Base-by-base conservation (phyloP, 73 alveolate species). In the Stentor roeselii region DNA sequence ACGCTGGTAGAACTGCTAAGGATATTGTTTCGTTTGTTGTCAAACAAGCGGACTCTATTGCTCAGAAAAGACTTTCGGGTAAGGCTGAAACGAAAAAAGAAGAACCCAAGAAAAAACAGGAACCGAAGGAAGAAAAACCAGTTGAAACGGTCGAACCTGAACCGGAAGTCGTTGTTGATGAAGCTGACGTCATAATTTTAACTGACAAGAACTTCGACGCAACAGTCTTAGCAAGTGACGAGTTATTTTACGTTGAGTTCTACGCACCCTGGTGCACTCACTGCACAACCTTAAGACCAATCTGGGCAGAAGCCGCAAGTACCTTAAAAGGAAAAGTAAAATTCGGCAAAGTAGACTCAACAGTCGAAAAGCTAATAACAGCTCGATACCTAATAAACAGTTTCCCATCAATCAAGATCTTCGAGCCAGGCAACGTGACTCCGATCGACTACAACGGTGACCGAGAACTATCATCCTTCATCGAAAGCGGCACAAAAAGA, bases 211-310 rank as follows among this genome's bases (percentile, higher is more conserved):
- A 93, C 91, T 95, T 90, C 83, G 95, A 96, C 82, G 74, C 78
- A 39, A 87, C 82, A 50, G 95, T 97, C 31, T 59, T 83, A 11
- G 80, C 82, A 36, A 86, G 96, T 15, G 89, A 94, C 78, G 99
- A 97, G 59, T 83, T 94, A 42, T 94, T 97, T 97, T 84, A 92
- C 75, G 93, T 94, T 36, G 97, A 94, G 82, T 94, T 94, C 87
- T 94, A 94, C 76, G 84, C 98, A 30, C 98, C 98, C 31, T 94
- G 98, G 98, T 94, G 98, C 82, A 97, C 97, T 3, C 98, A 94
- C 85, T 94, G 98, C 90, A 94, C 91, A 88, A 94, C 89, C 60
- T 88, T 97, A 27, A 92, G 91, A 78, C 99, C 99, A 35, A 96
- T 90, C 83, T 97, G 96, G 98, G 90, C 87, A 39, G 84, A 86